Conservation (phyloP, 2,329 filamentous ascomycete genomes). For the Colletotrichum sp. region DNA sequence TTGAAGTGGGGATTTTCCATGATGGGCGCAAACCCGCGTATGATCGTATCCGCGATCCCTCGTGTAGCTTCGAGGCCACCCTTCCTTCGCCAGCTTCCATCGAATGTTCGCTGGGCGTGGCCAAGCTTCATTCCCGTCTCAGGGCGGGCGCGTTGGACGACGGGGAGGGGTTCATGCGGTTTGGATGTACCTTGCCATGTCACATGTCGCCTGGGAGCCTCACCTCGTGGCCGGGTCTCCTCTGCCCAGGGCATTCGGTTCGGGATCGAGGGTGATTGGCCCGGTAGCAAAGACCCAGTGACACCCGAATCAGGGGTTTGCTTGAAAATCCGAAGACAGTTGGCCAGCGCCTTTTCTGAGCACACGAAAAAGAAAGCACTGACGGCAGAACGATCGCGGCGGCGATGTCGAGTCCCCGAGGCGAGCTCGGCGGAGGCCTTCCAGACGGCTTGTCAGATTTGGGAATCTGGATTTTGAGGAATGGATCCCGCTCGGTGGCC, state of each 20-base stretch:
- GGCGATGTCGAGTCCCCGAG: neutral
- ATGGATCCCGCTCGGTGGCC: neutral
- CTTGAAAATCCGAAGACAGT: neutral
- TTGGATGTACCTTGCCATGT: neutral
- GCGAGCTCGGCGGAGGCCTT: neutral
- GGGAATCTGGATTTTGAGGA: neutral
- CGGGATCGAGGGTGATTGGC: neutral
- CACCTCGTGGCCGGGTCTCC: neutral
- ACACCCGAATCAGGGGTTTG: neutral
- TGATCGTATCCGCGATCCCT: neutral
- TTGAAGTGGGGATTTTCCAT: neutral
- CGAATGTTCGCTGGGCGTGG: neutral
- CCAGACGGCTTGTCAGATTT: neutral
- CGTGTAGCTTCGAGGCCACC: neutral
- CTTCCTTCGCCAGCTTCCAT: neutral
- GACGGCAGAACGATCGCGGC: neutral
- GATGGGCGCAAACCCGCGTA: neutral
- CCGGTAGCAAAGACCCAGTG: neutral
- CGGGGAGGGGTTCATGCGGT: neutral
- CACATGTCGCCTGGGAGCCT: slow-evolving; percentile 3
- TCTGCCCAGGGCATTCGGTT: neutral
- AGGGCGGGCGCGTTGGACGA: neutral
- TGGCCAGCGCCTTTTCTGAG: neutral
- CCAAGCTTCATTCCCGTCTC: neutral
- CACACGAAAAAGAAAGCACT: neutral